Evolutionary conservation across 1,139 yeast species (phyloP), one percentile per base, ranked within the genome.

Genomic region (Pichia sp.): DNA sequence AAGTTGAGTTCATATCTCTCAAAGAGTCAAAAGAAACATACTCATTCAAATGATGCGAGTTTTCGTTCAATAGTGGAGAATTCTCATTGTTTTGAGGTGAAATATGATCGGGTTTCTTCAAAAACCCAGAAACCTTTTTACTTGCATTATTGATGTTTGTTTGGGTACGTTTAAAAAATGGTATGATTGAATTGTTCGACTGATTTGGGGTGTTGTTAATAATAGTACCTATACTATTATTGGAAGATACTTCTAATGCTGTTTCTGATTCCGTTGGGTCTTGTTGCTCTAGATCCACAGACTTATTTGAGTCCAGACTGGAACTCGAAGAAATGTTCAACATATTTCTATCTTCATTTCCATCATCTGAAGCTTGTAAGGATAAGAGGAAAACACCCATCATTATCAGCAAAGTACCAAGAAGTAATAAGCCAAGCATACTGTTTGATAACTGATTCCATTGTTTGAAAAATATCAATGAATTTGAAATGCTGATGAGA

Each of bases 401-500:
- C 10, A 81, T 65, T 2, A 77, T 74, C 27, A 73, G 52, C 0
- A 57, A 35, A 0, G 80, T 72, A 5, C 88, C 88, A 0, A 71
- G 40, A 1, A 71, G 57, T 9, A 81, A 74, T 61, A 73, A 64
- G 3, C 61, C 44, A 6, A 73, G 66, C 49, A 70, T 75, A 16
- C 51, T 40, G 9, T 57, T 52, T 0, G 69, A 58, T 37, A 77
- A 61, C 35, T 64, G 61, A 26, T 65, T 64, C 49, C 76, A 65
- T 53, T 76, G 79, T 52, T 79, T 68, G 60, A 75, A 79, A 57
- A 78, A 86, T 4, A 79, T 69, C 48, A 86, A 64, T 37, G 88
- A 92, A 59, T 87, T 88, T 47, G 81, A 62, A 55, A 87, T 80
- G 53, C 85, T 83, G 51, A 77, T 70, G 46, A 85, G 66, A 64